phyloP scores from a whole-genome alignment of 2,329 filamentous ascomycete species.

The Teratosphaeria gauchensis region DNA sequence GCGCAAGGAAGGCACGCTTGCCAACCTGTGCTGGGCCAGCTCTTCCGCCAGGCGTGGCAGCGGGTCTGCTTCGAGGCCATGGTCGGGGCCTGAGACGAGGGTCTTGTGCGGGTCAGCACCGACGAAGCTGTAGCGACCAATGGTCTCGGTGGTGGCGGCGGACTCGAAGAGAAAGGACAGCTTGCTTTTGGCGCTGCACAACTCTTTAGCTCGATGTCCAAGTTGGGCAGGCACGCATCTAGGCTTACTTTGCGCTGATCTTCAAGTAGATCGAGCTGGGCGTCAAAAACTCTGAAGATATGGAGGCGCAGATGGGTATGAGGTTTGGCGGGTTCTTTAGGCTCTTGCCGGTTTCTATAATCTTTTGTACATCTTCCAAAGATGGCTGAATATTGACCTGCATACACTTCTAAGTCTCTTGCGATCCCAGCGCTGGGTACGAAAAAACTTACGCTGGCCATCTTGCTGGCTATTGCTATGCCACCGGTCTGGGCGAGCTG shows the following conservation, averaged over 20 bases:
- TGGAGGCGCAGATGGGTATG: conserved; percentile 72
- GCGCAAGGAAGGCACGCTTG: conserved; percentile 69
- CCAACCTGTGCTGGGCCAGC: conserved; percentile 67
- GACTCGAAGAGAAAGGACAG: conserved; percentile 95
- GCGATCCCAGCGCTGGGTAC: neutral
- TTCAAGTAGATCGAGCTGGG: conserved; percentile 94
- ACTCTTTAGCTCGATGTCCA: conserved; percentile 3
- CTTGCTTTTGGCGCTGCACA: conserved; percentile 49
- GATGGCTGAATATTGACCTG: conserved; percentile 48
- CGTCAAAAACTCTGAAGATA: conserved; percentile 85
- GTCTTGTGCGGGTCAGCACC: conserved; percentile 72
- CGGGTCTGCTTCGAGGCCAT: conserved; percentile 76
- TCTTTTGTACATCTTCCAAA: conserved; percentile 48
- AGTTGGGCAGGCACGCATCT: neutral
- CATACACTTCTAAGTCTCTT: neutral
- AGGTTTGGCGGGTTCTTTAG: conserved; percentile 60
- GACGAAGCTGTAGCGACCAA: conserved; percentile 92
- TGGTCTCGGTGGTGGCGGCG: conserved; percentile 79
- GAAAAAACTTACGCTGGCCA: conserved; percentile 1
- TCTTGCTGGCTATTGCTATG: conserved; percentile 9
- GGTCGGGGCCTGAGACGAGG: conserved; percentile 75
- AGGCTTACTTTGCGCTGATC: conserved; percentile 60
- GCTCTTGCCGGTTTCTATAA: conserved; percentile 43
- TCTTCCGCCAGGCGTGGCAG: conserved; percentile 74
- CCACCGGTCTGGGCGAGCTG: conserved; percentile 23